Percentiles rank a stretch among this genome's conserved stretches.
phyloP scores from a whole-genome alignment of 768 basidiomycete species.

The Thelephora ganbajun region DNA sequence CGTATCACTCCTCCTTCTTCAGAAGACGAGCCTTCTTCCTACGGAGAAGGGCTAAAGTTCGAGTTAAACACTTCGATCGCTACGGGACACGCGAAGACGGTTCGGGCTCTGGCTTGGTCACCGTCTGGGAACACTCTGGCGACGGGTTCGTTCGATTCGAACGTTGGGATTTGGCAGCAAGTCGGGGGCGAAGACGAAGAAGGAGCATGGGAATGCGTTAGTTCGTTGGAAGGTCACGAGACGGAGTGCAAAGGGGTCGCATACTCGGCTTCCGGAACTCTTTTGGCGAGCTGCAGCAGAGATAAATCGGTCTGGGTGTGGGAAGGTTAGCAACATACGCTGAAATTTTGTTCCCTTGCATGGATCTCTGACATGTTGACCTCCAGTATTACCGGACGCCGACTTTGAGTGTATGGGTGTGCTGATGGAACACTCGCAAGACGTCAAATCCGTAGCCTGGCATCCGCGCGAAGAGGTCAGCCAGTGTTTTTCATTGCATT shows the following conservation, averaged over 20 bases:
- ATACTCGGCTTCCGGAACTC: constrained; percentile 59
- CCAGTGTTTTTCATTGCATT: constrained; percentile 3
- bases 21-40: constrained; percentile 7
- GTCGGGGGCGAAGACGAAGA: constrained; percentile 30
- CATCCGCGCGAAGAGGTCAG: constrained; percentile 88
- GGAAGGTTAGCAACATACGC: constrained; percentile 53
- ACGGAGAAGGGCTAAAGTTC: constrained; percentile 25
- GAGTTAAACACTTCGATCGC: constrained; percentile 48
- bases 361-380: not conserved
- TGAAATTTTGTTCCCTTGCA: constrained; percentile 1
- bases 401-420: constrained; percentile 95
- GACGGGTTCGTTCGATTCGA: constrained; percentile 88
- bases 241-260: constrained; percentile 91
- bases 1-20: constrained; percentile 8
- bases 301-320: constrained; percentile 99
- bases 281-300: constrained; percentile 88
- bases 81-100: constrained; percentile 80
- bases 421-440: constrained; percentile 92
- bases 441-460: constrained; percentile 92
- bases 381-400: constrained; percentile 69
- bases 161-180: constrained; percentile 84
- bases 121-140: constrained; percentile 80
- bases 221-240: constrained; percentile 86
- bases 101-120: constrained; percentile 78
- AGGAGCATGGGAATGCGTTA: constrained; percentile 80